Evolutionary conservation across 2,329 filamentous ascomycete genomes (phyloP), one percentile per base, ranked within the genome.

Genomic region (Lasiodiplodia hormozganensis): DNA sequence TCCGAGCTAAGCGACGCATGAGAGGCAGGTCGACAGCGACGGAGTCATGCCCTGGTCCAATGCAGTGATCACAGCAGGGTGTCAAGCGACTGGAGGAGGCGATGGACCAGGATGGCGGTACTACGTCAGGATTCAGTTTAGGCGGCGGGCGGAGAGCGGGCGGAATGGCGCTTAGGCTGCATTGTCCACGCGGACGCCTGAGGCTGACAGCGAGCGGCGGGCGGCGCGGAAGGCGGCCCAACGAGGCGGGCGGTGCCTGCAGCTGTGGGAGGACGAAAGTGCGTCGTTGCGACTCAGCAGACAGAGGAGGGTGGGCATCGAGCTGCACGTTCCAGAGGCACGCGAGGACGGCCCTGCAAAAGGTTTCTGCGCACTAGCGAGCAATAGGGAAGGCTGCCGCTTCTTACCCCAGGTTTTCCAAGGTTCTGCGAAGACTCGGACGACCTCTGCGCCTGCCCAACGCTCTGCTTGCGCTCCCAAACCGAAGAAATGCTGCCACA

Each of bases 321-420:
- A 38, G 14, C 23, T 65, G 62, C 62, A 65, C 62, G 49, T 65
- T 65, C 62, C 51, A 47, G 49, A 56, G 62, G 25, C 62, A 56
- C 34, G 62, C 62, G 62, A 65, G 62, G 62, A 65, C 40, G 18
- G 62, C 62, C 62, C 62, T 65, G 51, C 51, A 64, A 65, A 21
- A 56, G 62, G 49, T 56, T 65, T 65, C 62, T 65, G 40, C 49
- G 62, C 62, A 65, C 62, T 65, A 65, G 62, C 49, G 36, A 65
- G 62, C 51, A 65, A 65, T 40, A 52, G 62, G 62, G 21, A 65
- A 65, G 38, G 62, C 25, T 65, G 62, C 62, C 62, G 62, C 62
- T 8, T 53, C 21, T 36, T 65, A 65, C 62, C 62, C 62, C 62
- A 56, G 62, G 52, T 64, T 65, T 65, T 65, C 62, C 49, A 65